Evolutionary conservation across 306 rosid species (phyloP), one percentile per base, ranked within the genome.

Genomic region (Castanospermum australe): DNA sequence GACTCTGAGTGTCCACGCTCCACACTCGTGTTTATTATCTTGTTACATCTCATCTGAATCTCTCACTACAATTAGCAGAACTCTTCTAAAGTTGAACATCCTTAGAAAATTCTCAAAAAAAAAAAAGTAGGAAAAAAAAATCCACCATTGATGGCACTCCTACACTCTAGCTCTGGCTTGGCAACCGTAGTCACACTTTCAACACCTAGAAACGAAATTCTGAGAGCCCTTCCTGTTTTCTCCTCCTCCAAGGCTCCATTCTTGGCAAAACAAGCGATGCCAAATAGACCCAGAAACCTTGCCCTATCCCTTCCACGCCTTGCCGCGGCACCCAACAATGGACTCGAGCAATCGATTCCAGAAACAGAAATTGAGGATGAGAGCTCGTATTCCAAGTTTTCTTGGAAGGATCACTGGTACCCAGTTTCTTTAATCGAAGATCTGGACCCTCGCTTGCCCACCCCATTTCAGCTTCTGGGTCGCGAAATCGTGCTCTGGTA

Each of bases 321-420:
- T 76, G 95, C 97, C 3, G 86, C 94, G 5, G 96, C 98, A 25
- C 70, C 97, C 13, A 15, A n/a, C n/a, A n/a, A 28, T 17, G 94
- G 82, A 66, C 71, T 74, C 0, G 91, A 85, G 57, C 69, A 74
- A 62, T 65, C 65, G 2, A 51, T 57, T 47, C 74, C 81, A 18
- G 88, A 82, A 51, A 73, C 64, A 8, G 88, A 81, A 22, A 64
- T 62, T 47, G 90, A 84, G 24, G 90, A 84, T 2, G 97, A 86
- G 59, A 86, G 81, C 76, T 91, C 94, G 7, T 61, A 85, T 20
- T 78, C 92, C 0, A 90, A 91, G 67, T 95, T 95, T 77, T 69
- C 86, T 13, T 95, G 99, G 99, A 92, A 92, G 75, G 99, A 90
- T 88, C 97, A 95, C n/a, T 95, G 99, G 99, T 95, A 95, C 89